phyloP scores from a whole-genome alignment of 805 yeast genomes.

The Pichia manshurica region DNA sequence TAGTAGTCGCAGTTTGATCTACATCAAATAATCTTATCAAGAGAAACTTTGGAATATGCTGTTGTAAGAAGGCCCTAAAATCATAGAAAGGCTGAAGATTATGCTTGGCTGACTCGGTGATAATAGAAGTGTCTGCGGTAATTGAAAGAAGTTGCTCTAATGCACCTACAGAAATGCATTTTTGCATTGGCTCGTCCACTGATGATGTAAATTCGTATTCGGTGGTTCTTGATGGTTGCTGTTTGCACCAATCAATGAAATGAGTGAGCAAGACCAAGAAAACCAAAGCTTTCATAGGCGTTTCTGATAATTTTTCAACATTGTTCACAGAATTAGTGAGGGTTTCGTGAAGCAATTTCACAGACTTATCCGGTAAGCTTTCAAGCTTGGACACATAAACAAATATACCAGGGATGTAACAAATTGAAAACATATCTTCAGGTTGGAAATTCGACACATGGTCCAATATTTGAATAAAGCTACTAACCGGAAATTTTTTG shows the following conservation, averaged over 20 bases:
- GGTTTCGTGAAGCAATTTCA: conserved; percentile 33
- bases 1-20: conserved; percentile 37
- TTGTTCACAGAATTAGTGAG: conserved; percentile 34
- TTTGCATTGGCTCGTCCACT: conserved; percentile 54
- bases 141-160: conserved; percentile 60
- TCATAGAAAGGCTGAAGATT: conserved; percentile 43
- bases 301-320: conserved; percentile 37
- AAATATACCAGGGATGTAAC: conserved; percentile 58
- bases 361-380: conserved; percentile 33
- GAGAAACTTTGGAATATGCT: conserved; percentile 52
- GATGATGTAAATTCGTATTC: conserved; percentile 41
- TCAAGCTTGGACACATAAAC: conserved; percentile 37
- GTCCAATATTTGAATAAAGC: conserved; percentile 37
- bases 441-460: conserved; percentile 45
- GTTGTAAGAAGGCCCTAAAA: conserved; percentile 59
- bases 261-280: conserved; percentile 48
- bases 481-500: conserved; percentile 30
- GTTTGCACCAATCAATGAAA: conserved; percentile 66
- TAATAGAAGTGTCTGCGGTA: conserved; percentile 48
- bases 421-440: conserved; percentile 59
- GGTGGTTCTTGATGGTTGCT: conserved; percentile 35
- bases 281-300: conserved; percentile 46
- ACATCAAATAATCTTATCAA: conserved; percentile 50
- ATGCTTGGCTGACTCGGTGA: conserved; percentile 12
- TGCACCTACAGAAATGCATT: conserved; percentile 59